These are phyloP conservation scores for Boletus rex-veris DNA, from an alignment of 768 basidiomycete genomes.

Conservation along the genomic window DNA sequence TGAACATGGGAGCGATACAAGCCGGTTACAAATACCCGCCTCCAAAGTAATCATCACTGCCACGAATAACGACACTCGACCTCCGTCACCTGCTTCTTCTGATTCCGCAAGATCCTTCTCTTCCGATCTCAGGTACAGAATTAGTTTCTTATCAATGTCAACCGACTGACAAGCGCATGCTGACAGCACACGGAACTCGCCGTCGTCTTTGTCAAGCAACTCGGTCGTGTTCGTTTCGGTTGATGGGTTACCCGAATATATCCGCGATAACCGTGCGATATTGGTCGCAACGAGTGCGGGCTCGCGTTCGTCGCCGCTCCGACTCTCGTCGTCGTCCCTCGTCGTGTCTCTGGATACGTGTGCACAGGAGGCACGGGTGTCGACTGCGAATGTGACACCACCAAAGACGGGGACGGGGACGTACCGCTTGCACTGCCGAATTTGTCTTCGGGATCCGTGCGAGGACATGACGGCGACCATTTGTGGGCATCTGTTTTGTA, in stretches of 20 bases:
- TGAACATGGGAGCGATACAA: conserved; percentile 24
- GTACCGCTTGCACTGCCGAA: conserved; percentile 44
- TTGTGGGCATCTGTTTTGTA: conserved; percentile 64
- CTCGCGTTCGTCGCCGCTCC: conserved; percentile 5
- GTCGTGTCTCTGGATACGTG: conserved; percentile 14
- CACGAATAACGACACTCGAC: conserved; percentile 1
- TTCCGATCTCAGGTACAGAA: conserved; percentile 15
- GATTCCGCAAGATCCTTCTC: conserved; percentile 10
- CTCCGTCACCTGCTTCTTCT: conserved; percentile 13
- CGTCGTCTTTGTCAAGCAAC: conserved; percentile 12
- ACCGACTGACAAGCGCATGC: neutral
- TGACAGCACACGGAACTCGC: conserved; percentile 5
- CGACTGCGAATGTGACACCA: neutral
- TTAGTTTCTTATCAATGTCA: too few relatives aligned
- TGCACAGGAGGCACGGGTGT: neutral
- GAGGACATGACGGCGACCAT: conserved; percentile 54
- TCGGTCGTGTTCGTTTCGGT: conserved; percentile 31
- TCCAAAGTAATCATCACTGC: conserved; percentile 2
- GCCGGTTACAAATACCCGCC: neutral
- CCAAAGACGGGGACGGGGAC: neutral
- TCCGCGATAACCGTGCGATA: conserved; percentile 30
- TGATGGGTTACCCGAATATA: conserved; percentile 29
- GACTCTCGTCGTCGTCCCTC: conserved; percentile 18
- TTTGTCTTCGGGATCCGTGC: conserved; percentile 47
- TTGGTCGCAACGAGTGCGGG: conserved; percentile 29